A percentile compares a stretch with the other conserved stretches of the same genome.
These are phyloP conservation scores for Elaeagnus macrophylla DNA, from an alignment of 306 rosid species.

Conservation along the genomic window DNA sequence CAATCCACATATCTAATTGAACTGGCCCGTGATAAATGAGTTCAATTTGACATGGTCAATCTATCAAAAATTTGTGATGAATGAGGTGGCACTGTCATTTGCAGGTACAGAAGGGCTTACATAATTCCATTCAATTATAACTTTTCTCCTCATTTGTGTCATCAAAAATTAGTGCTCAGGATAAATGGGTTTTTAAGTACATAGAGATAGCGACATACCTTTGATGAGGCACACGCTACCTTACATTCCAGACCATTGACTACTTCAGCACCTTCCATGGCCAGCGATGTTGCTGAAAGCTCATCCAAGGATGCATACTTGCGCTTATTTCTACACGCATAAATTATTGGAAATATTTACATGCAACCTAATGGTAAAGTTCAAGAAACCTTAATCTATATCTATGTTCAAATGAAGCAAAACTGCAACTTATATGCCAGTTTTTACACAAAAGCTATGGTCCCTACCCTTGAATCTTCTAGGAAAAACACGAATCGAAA, in stretches of 20 bases:
- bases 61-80: neutral
- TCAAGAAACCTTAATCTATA: slow-evolving; percentile 2
- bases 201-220: slow-evolving; percentile 42
- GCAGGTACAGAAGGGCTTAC: neutral
- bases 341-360: neutral
- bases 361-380: neutral
- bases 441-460: neutral
- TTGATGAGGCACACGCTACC: slow-evolving; percentile 84
- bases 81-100: neutral
- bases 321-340: slow-evolving; percentile 60
- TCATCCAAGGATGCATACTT: slow-evolving; percentile 48
- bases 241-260: slow-evolving; percentile 94
- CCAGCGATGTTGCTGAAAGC: slow-evolving; percentile 43
- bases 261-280: slow-evolving; percentile 68
- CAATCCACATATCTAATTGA: too few relatives aligned
- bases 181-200: neutral
- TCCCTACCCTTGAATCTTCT: too few relatives aligned
- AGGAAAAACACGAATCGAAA: too few relatives aligned
- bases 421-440: neutral
- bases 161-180: neutral
- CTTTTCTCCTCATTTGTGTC: too few relatives aligned
- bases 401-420: neutral
- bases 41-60: too few relatives aligned
- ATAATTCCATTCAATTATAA: neutral
- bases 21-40: too few relatives aligned